phyloP scores from a whole-genome alignment of 768 basidiomycete genomes.

The Lactarius quietus region DNA sequence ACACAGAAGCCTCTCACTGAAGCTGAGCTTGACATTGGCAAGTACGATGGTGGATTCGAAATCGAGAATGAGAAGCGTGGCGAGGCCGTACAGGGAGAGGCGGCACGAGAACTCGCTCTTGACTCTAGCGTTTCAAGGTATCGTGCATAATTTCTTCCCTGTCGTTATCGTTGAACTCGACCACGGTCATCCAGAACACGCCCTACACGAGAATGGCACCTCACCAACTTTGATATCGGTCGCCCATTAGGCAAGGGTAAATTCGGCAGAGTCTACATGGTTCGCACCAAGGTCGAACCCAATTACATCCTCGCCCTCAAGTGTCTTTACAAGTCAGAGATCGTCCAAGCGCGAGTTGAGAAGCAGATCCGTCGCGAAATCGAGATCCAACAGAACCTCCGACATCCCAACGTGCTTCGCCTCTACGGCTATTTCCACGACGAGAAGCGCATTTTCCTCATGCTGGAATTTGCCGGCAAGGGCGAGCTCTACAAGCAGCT shows the following conservation, averaged over 20 bases:
- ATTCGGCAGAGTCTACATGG: slow-evolving; percentile 98
- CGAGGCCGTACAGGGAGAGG: slow-evolving; percentile 69
- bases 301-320: slow-evolving; percentile 96
- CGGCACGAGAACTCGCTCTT: slow-evolving; percentile 75
- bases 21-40: slow-evolving; percentile 67
- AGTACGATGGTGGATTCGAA: slow-evolving; percentile 97
- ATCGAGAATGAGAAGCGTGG: slow-evolving; percentile 78
- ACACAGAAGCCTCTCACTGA: slow-evolving; percentile 25
- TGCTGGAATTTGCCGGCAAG: slow-evolving; percentile 96
- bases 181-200: slow-evolving; percentile 42
- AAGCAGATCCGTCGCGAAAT: slow-evolving; percentile 97
- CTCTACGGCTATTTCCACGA: slow-evolving; percentile 99
- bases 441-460: slow-evolving; percentile 93
- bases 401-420: slow-evolving; percentile 92
- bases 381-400: slow-evolving; percentile 94
- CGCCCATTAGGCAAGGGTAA: slow-evolving; percentile 98
- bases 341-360: slow-evolving; percentile 87
- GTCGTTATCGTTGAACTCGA: slow-evolving; percentile 7
- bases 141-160: background rate
- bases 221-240: slow-evolving; percentile 90
- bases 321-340: slow-evolving; percentile 94
- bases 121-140: slow-evolving; percentile 76
- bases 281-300: slow-evolving; percentile 83
- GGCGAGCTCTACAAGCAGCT: slow-evolving; percentile 98
- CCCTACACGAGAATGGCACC: slow-evolving; percentile 81